Percentiles rank a stretch among this genome's conserved stretches.
phyloP scores from a whole-genome alignment of 345 rosid species.

The Firmiana major region DNA sequence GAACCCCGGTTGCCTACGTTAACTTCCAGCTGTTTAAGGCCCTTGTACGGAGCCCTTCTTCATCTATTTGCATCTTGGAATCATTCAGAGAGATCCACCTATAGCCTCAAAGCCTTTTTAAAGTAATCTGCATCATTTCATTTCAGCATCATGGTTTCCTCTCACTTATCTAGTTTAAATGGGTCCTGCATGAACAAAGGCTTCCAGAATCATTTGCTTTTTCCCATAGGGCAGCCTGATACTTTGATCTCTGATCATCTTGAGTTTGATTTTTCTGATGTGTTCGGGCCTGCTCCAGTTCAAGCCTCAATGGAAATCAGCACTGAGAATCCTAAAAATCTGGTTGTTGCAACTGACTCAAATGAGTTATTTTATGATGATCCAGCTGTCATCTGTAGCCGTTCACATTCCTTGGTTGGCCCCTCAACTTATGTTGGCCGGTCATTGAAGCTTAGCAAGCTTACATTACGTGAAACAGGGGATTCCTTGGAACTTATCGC shows the following conservation, averaged over 20 bases:
- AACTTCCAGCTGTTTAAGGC: conserved; percentile 37
- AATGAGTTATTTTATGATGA: conserved; percentile 37
- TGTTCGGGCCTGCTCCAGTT: conserved; percentile 46
- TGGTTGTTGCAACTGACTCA: conserved; percentile 16
- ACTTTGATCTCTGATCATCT: conserved; percentile 30
- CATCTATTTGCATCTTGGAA: conserved; percentile 11
- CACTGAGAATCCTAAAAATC: conserved; percentile 13
- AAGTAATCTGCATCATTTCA: neutral
- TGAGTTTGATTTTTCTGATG: conserved; percentile 53
- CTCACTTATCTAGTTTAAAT: conserved; percentile 31
- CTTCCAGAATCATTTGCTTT: conserved; percentile 27
- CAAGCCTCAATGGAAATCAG: conserved; percentile 28
- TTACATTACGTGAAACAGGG: conserved; percentile 39
- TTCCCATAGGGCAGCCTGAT: conserved; percentile 34
- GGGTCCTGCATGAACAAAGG: conserved; percentile 20
- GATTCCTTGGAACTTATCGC: conserved; percentile 33
- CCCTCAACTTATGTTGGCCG: conserved; percentile 46
- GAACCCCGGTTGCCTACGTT: conserved; percentile 25
- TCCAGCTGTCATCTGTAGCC: conserved; percentile 40
- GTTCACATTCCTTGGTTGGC: conserved; percentile 53
- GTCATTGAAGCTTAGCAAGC: conserved; percentile 43
- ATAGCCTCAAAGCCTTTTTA: conserved; percentile 1
- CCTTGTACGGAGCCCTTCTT: conserved; percentile 30
- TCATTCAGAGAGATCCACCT: conserved; percentile 12
- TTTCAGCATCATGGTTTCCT: conserved; percentile 25